Evolutionary conservation across 352 stramenopile genomes (phyloP).

Genomic region (Phytophthora pinifolia): DNA sequence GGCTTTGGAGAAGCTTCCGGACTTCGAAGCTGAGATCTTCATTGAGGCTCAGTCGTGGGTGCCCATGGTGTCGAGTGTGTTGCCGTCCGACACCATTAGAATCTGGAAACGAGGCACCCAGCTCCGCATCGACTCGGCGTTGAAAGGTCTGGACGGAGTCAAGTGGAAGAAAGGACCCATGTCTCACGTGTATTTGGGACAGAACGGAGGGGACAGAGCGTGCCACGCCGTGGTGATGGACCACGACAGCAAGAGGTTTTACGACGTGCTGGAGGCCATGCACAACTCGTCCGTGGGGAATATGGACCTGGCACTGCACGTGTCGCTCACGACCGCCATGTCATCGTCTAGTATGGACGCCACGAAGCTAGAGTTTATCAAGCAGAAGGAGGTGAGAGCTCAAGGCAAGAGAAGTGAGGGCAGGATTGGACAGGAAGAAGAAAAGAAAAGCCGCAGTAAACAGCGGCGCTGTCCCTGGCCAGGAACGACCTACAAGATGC

Average conservation of each 20-base stretch:
- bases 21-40: constrained; percentile 84
- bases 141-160: constrained; percentile 76
- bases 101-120: constrained; percentile 73
- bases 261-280: constrained; percentile 66
- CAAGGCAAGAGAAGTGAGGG: constrained; percentile 30
- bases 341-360: constrained; percentile 61
- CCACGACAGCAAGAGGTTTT: constrained; percentile 54
- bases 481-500: constrained; percentile 76
- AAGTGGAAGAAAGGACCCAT: constrained; percentile 75
- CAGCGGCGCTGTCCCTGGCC: constrained; percentile 55
- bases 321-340: constrained; percentile 73
- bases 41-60: constrained; percentile 82
- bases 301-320: constrained; percentile 69
- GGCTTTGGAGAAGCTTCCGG: constrained; percentile 64
- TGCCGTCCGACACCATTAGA: constrained; percentile 74
- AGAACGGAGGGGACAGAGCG: constrained; percentile 19
- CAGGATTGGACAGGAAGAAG: constrained; percentile 30
- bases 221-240: constrained; percentile 65
- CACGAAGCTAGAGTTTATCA: constrained; percentile 56
- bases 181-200: constrained; percentile 69
- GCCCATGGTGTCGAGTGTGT: constrained; percentile 72
- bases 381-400: constrained; percentile 52
- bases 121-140: constrained; percentile 65
- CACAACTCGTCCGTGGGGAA: constrained; percentile 58
- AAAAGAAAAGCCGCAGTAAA: constrained; percentile 27